These are phyloP conservation scores for Osmanthus fragrans DNA, from an alignment of 257 asterid genomes.

Conservation along the genomic window DNA sequence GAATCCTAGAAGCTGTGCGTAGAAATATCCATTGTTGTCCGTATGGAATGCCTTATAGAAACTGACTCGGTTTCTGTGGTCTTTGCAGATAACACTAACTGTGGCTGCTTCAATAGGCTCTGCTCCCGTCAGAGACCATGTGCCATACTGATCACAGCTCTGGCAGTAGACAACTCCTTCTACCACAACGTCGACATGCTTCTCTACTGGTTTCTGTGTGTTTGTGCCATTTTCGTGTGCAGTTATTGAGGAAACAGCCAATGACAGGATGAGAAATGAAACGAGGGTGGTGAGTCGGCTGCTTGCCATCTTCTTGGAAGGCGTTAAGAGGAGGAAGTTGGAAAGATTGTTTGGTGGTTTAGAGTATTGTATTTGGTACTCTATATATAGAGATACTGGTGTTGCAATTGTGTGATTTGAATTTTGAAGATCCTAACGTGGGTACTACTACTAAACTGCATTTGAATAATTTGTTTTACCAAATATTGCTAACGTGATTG, in stretches of 20 bases:
- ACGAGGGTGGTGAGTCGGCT: constrained; percentile 35
- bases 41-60: constrained; percentile 73
- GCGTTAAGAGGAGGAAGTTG: constrained; percentile 6
- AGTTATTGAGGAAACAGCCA: constrained; percentile 31
- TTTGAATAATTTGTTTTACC: constrained; percentile 13
- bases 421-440: constrained; percentile 44
- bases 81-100: constrained; percentile 78
- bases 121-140: constrained; percentile 63
- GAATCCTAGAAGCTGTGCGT: constrained; percentile 74
- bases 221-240: constrained; percentile 16
- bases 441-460: constrained; percentile 41
- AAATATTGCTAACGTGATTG: constrained; percentile 47
- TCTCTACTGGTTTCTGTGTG: constrained; percentile 29
- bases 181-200: constrained; percentile 54
- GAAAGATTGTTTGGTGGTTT: constrained; percentile 2
- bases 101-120: constrained; percentile 58
- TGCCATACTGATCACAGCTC: constrained; percentile 51
- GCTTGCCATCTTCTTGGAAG: constrained; percentile 52
- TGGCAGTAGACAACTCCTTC: constrained; percentile 88
- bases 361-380: constrained; percentile 9
- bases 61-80: constrained; percentile 59
- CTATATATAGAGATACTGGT: constrained; percentile 41
- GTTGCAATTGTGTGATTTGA: constrained; percentile 12
- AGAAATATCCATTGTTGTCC: constrained; percentile 65
- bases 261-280: constrained; percentile 43